Evolutionary conservation across 2,329 filamentous ascomycete species (phyloP), one percentile per base, ranked within the genome.

Genomic region (Clonostachys solani): DNA sequence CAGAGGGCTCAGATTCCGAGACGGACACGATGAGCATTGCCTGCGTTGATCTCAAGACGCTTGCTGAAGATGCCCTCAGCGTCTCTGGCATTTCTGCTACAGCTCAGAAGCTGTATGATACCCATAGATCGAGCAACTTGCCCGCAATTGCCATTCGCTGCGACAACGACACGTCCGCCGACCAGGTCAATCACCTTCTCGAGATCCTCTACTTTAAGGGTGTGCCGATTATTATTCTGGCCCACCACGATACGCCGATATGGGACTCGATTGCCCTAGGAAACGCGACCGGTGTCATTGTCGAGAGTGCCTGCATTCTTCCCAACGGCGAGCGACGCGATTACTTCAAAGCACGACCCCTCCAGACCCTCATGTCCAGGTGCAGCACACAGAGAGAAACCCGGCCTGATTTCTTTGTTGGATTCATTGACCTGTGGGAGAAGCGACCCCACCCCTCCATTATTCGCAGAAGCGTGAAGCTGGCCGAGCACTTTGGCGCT

Each of bases 251-350:
- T 19, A 48, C 35, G 15, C 38, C 35, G 5, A 17, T 53, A 2
- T 47, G 58, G 18, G 49, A 54, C 12, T 40, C 47, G 2, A 46
- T 69, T 10, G 58, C 62, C 50, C 51, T 70, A 23, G 54, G 56
- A 2, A 49, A 62, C 6, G 51, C 71, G 16, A 54, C 58, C 3
- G 71, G 71, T 5, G 47, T 72, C 37, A 62, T 73, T 42, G 60
- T 72, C 34, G 62, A 68, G 46, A 73, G 72, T 51, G 69, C 64
- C 7, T 66, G 64, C 10, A 71, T 73, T 15, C 57, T 69, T 7
- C 56, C 60, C 6, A 62, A 67, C 43, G 71, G 71, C 5, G 57
- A 67, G 42, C 60, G 66, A 17, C 59, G 68, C 17, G 69, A 74
- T 49, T 74, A 68, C 52, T 74, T 73, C 52, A 64, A 68, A 43